phyloP scores from a whole-genome alignment of 2,329 filamentous ascomycete genomes.

The Neofusicoccum umdonicola region DNA sequence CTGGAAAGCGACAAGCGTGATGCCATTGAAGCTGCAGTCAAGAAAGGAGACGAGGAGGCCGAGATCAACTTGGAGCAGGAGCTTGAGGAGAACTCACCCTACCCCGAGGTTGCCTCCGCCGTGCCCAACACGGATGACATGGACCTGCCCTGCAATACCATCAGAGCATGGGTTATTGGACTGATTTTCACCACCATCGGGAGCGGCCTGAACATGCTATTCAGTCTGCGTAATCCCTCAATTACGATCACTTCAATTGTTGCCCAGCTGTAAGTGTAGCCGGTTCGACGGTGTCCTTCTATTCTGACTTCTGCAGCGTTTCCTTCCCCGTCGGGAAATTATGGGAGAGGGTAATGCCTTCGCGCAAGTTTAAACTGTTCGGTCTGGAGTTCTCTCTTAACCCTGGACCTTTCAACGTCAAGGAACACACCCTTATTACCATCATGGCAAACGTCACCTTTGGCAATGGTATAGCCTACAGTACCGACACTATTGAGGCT shows the following conservation, averaged over 20 bases:
- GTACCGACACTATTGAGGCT: constrained; percentile 14
- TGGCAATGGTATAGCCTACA: constrained; percentile 64
- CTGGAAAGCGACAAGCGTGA: constrained; percentile 18
- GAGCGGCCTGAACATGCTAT: constrained; percentile 28
- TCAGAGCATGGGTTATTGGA: constrained; percentile 29
- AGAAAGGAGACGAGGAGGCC: constrained; percentile 30
- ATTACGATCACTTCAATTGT: constrained; percentile 28
- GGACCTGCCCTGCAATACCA: constrained; percentile 17
- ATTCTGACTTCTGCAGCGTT: neutral
- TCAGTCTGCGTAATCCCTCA: constrained; percentile 29
- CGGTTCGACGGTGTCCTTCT: too few species aligned
- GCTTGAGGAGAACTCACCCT: constrained; percentile 21
- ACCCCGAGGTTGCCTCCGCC: constrained; percentile 20
- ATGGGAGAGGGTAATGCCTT: constrained; percentile 53
- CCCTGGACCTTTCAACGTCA: constrained; percentile 60
- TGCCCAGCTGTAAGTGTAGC: constrained; percentile 31
- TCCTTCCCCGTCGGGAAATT: constrained; percentile 31
- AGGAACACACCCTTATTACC: constrained; percentile 61
- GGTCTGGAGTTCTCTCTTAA: constrained; percentile 35
- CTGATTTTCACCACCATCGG: constrained; percentile 28
- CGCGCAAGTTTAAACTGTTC: constrained; percentile 26
- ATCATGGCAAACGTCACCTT: constrained; percentile 58
- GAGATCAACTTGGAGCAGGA: constrained; percentile 20
- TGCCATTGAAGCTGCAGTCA: constrained; percentile 19
- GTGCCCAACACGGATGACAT: constrained; percentile 17